Percentiles rank a stretch among this genome's conserved stretches.
These are phyloP conservation scores for Coix lacrymajobi DNA, from an alignment of 176 grass and related monocot species.

Conservation along the genomic window DNA sequence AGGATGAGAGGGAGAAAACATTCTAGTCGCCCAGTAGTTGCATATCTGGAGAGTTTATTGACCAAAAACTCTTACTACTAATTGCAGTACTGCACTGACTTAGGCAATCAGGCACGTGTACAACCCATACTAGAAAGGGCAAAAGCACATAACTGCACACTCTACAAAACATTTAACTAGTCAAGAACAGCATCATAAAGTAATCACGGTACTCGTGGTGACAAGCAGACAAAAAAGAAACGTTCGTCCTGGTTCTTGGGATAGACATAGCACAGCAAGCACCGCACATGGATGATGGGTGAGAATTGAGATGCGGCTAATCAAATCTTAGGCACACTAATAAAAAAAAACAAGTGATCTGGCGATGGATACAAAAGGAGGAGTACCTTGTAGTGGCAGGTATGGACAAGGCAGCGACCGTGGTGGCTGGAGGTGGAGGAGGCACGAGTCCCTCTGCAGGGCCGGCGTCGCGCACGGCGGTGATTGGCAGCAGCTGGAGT, in stretches of 20 bases:
- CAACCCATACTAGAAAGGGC: background rate
- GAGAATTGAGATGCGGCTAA: background rate
- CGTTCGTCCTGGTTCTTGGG: background rate
- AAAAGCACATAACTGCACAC: background rate
- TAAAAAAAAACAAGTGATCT: background rate
- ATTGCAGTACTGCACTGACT: background rate
- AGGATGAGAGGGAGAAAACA: too few relatives aligned
- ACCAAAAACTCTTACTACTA: background rate
- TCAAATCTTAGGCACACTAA: background rate
- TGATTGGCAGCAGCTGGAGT: conserved; percentile 80
- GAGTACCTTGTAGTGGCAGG: conserved; percentile 34
- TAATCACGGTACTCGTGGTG: background rate
- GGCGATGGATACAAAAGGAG: background rate
- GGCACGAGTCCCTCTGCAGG: background rate
- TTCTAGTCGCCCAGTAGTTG: background rate
- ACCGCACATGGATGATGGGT: background rate
- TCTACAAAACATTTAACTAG: background rate
- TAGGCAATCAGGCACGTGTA: background rate
- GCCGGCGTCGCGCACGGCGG: conserved; percentile 28
- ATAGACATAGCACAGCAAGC: conserved; percentile 1
- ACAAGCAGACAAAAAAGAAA: background rate
- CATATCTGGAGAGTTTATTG: background rate
- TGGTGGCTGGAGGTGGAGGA: background rate
- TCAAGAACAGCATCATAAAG: too few relatives aligned
- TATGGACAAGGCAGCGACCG: conserved; percentile 24